Base-by-base conservation (phyloP, 2,329 filamentous ascomycete species). In the Fusarium domesticum region DNA sequence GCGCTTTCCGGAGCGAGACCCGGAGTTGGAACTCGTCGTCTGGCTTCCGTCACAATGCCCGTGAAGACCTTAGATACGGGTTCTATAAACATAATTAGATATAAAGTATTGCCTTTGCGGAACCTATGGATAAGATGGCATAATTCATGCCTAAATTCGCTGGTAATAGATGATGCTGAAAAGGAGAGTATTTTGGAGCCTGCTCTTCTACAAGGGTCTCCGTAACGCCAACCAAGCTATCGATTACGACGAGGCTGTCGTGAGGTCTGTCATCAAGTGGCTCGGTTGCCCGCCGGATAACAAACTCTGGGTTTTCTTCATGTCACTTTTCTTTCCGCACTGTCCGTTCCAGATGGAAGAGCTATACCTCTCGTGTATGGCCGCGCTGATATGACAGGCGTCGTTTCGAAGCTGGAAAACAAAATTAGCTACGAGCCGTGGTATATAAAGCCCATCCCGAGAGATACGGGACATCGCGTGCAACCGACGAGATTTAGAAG, bases 331-430 rank as follows among this genome's bases (percentile, higher is more conserved):
- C 6, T 72, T 74, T 47, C 70, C 72, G 0, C 68, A 75, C 48
- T 71, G 67, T n/a, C 71, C 71, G 0, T 75, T 75, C 28, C 61
- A 69, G 17, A 70, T 74, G 1, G 72, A 76, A 43, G 71, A 74
- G 54, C 72, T 71, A 0, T 74, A 68, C 42, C 73, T 74, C 43
- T 70, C 8, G 72, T 73, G 69, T 73, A 75, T 37, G 61, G 70
- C 20, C 64, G 70, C 4, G 39, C 51, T 0, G 40, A 57, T 2
- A 60, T 70, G 33, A 51, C 57, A 0, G 23, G 37, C 3, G 25
- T 53, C 2, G 39, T 48, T 3, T 46, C 50, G 0, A 46, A 23
- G 0, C 35, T 51, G 0, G 53, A 57, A 0, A 45, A 53, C 6
- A 58, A 69, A 56, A 73, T 70, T 0, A 70, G 71, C 0, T 67